Evolutionary conservation across 2,329 filamentous ascomycete genomes (phyloP), one percentile per base, ranked within the genome.

Genomic region (Daldinia sp.): DNA sequence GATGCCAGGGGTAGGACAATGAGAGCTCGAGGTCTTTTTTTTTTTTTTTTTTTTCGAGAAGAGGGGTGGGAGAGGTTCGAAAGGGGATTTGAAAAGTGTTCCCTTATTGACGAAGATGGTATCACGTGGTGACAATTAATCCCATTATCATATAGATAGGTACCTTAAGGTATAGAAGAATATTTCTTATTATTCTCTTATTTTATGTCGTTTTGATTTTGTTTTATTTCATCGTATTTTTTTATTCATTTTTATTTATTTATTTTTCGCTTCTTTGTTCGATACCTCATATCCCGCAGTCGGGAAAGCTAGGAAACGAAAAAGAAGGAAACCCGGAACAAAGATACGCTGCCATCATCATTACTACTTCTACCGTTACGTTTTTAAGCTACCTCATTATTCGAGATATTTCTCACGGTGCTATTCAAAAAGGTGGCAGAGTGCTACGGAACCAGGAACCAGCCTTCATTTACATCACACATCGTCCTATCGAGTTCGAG

Each of bases 251-350:
- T n/a, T n/a, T n/a, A n/a, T n/a, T 10, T 25, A 23, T 27, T 15
- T 45, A 13, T 23, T 21, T 23, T 47, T 43, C 34, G n/a, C 21
- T 43, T 53, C 17, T 41, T 47, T 48, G 52, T 35, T 48, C 17
- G 11, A 23, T n/a, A 51, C 39, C n/a, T n/a, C n/a, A 55, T 34
- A 17, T 58, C 63, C 59, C 54, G 54, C 45, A 45, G 53, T 62
- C 58, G 62, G 62, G 39, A 55, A 53, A 34, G 41, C 17, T 61
- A 49, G 55, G 35, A 61, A 50, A 3, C 4, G 47, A 32, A 51
- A 35, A 35, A 37, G 21, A 48, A 45, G 60, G 53, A 66, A 66
- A 66, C 58, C 51, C 61, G 58, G 61, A 64, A 27, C 41, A 43
- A 49, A 53, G 15, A 7, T 47, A 29, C 51, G 43, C 21, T 23